Conservation (phyloP, 305 asterid species). For the Caryopteris hybrid region DNA sequence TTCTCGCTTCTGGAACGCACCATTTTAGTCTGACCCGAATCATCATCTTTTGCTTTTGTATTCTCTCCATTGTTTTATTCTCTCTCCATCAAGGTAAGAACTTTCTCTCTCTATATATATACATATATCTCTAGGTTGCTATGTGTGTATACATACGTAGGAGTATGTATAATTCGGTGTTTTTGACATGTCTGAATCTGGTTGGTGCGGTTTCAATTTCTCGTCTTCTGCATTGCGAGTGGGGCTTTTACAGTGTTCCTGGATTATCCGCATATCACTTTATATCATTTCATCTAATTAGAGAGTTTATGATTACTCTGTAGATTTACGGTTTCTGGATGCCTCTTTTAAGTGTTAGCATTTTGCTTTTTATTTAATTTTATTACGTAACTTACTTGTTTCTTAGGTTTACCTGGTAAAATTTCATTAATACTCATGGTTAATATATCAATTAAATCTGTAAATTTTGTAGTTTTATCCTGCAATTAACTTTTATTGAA, state of each 20-base stretch:
- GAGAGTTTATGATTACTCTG: neutral
- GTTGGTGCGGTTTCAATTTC: neutral
- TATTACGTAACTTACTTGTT: neutral
- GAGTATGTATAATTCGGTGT: neutral
- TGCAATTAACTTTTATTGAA: neutral
- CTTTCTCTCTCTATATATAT: slow-evolving; percentile 4
- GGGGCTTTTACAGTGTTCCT: neutral
- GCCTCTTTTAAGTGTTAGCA: neutral
- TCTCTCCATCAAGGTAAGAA: slow-evolving; percentile 4
- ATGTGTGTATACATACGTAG: neutral
- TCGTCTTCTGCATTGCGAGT: neutral
- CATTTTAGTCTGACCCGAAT: neutral
- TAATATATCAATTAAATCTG: neutral
- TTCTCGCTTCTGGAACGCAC: too few species aligned
- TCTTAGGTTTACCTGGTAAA: neutral
- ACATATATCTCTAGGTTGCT: neutral
- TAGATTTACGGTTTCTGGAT: neutral
- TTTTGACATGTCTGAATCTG: neutral
- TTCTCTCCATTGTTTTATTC: neutral
- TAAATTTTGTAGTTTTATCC: neutral
- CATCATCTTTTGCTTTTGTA: neutral
- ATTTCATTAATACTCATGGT: neutral
- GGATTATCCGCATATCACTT: neutral
- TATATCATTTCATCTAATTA: neutral
- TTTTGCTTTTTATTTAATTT: neutral